phyloP scores from a whole-genome alignment of 768 basidiomycete genomes.

The Amyloporia xantha region DNA sequence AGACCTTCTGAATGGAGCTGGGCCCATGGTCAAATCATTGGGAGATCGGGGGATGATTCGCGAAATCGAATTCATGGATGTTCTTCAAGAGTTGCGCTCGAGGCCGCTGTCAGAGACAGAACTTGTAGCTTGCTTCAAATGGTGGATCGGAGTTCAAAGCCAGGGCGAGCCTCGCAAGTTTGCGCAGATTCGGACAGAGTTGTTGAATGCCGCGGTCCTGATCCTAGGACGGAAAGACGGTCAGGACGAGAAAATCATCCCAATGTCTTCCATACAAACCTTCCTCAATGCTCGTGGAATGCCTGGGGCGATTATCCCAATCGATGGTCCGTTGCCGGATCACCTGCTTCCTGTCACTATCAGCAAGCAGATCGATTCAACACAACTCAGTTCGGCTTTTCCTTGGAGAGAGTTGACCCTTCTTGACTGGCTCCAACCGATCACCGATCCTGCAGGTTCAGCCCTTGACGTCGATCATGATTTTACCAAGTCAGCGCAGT shows the following conservation, averaged over 20 bases:
- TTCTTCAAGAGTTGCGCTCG: constrained; percentile 66
- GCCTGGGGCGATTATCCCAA: constrained; percentile 46
- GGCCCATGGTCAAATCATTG: constrained; percentile 54
- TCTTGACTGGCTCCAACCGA: constrained; percentile 66
- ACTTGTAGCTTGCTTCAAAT: constrained; percentile 75
- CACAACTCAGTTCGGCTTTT: constrained; percentile 48
- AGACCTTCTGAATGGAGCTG: constrained; percentile 47
- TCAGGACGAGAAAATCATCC: constrained; percentile 49
- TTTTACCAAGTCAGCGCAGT: constrained; percentile 55
- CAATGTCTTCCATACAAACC: constrained; percentile 61
- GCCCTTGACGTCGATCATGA: constrained; percentile 46
- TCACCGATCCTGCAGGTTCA: constrained; percentile 42
- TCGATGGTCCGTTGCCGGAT: constrained; percentile 69
- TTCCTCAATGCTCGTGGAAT: constrained; percentile 62
- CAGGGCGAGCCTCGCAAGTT: constrained; percentile 31
- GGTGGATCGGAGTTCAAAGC: constrained; percentile 63
- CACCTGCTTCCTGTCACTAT: constrained; percentile 64
- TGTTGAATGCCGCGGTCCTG: constrained; percentile 70
- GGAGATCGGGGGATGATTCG: constrained; percentile 60
- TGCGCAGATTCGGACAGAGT: constrained; percentile 43
- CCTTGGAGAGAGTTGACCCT: constrained; percentile 76
- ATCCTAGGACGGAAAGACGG: constrained; percentile 28
- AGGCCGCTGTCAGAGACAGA: constrained; percentile 68
- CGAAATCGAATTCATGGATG: constrained; percentile 74
- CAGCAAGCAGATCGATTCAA: constrained; percentile 50